These are phyloP conservation scores for Kazachstania bromeliacearum DNA, from an alignment of 805 yeast species.

Conservation along the genomic window DNA sequence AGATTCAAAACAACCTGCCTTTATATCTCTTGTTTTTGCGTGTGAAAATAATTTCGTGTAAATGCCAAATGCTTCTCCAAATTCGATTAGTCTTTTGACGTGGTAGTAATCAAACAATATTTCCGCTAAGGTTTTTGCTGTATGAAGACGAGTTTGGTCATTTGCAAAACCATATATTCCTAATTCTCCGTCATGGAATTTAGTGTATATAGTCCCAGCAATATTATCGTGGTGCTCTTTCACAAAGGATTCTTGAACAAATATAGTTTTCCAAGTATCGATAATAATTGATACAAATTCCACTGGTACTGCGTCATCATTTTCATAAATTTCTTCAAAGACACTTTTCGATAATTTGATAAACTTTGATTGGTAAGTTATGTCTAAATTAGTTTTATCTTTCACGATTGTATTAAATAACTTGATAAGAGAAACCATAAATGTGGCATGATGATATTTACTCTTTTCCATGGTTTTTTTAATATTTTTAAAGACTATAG, in stretches of 20 bases:
- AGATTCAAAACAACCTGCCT: constrained; percentile 31
- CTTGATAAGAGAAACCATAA: constrained; percentile 20
- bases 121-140: constrained; percentile 32
- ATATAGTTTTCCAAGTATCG: constrained; percentile 18
- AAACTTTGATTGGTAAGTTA: constrained; percentile 14
- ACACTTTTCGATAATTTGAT: constrained; percentile 19
- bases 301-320: constrained; percentile 20
- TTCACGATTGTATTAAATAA: constrained; percentile 17
- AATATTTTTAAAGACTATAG: constrained; percentile 26
- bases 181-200: constrained; percentile 19
- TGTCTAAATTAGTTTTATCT: constrained; percentile 6
- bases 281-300: constrained; percentile 20
- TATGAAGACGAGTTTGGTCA: constrained; percentile 17
- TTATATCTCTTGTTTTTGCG: constrained; percentile 16
- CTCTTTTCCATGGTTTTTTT: constrained; percentile 28
- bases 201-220: constrained; percentile 11
- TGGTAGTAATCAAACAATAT: constrained; percentile 24
- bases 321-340: constrained; percentile 14
- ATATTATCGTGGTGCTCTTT: constrained; percentile 16
- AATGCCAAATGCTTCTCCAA: constrained; percentile 16
- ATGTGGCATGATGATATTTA: constrained; percentile 26
- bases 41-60: constrained; percentile 17
- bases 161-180: constrained; percentile 25
- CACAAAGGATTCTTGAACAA: constrained; percentile 15
- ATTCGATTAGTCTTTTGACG: constrained; percentile 9